phyloP scores from a whole-genome alignment of 495 filamentous ascomycete species.

The Cladorrhinum samala region DNA sequence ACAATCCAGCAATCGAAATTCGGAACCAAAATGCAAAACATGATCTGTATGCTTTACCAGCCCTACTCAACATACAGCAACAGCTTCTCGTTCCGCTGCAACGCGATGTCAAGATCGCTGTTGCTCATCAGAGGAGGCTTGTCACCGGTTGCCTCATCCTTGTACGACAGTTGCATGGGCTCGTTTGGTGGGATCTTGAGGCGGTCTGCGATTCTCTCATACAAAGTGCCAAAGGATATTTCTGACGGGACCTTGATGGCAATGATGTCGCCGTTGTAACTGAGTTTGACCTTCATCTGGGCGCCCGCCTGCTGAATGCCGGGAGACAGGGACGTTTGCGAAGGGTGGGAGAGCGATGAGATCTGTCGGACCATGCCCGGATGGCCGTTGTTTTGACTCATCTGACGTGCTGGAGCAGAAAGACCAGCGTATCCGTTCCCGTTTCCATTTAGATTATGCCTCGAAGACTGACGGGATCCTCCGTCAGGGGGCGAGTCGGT shows the following conservation, averaged over 20 bases:
- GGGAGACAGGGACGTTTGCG: conserved; percentile 50
- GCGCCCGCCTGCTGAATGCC: conserved; percentile 34
- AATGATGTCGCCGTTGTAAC: conserved; percentile 83
- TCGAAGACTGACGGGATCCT: conserved; percentile 70
- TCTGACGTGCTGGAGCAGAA: conserved; percentile 52
- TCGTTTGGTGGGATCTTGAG: conserved; percentile 60
- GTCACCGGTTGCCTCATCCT: conserved; percentile 73
- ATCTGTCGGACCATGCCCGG: conserved; percentile 60
- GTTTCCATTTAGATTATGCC: conserved; percentile 58
- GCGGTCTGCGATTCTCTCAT: conserved; percentile 72
- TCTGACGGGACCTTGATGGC: conserved; percentile 81
- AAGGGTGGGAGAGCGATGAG: conserved; percentile 68
- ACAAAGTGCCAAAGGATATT: conserved; percentile 69
- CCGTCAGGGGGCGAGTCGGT: conserved; percentile 46
- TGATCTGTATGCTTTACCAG: not conserved
- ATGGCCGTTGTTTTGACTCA: conserved; percentile 50
- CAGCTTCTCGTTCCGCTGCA: conserved; percentile 80
- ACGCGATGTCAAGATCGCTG: conserved; percentile 70
- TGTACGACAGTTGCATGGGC: conserved; percentile 72
- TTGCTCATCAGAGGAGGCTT: conserved; percentile 69
- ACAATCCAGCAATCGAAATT: not conserved
- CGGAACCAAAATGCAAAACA: not conserved
- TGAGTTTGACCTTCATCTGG: conserved; percentile 87
- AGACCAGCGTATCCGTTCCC: conserved; percentile 44
- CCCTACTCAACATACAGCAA: conserved; percentile 65